Base-by-base conservation (phyloP, 768 basidiomycete species). In the Chalciporus chontae region DNA sequence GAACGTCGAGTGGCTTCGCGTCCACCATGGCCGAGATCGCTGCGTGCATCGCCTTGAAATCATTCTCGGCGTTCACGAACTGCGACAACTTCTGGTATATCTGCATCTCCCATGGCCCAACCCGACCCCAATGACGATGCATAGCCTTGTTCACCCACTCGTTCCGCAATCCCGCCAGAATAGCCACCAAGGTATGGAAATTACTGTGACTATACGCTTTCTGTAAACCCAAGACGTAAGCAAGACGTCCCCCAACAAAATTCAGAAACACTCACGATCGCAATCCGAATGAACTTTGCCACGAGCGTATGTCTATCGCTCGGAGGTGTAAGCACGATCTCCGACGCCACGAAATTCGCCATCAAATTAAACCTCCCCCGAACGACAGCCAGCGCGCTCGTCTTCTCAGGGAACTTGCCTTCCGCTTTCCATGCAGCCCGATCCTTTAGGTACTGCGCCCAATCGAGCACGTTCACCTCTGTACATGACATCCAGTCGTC, bases 311-410 rank as follows among this genome's bases (percentile, higher is more conserved):
- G 77, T 17, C 93, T 77, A 46, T 90, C 83, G 46, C 67, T 67
- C 5, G 83, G 84, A 8, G 77, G 77, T 1, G 92, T 87, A 48
- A 91, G 69, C 19, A 92, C 78, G 45, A 95, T 78, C 70, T 96
- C 94, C 3, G 88, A 84, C 18, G 80, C 72, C 6, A 85, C 80
- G 58, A 93, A 96, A 58, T 85, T 84, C 2, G 84, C 82, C 69
- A 91, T 81, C 40, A 94, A 69, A 61, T 93, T 92, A 71, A 93
- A 94, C 19, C 92, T 79, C 11, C 85, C 86, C 37, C 90, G 79
- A 24, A 91, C 77, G 34, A 81, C 84, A 3, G 80, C 81, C 52
- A 93, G 70, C 21, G 86, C 85, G 49, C 79, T 86, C 39, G 84
- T 85, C 69, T 82, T 87, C 34, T 83, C 72, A 13, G 73, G 65